Percentiles rank a stretch among this genome's conserved stretches.
These are phyloP conservation scores for Polytolypa hystricis DNA, from an alignment of 2,329 filamentous ascomycete genomes.

Conservation along the genomic window DNA sequence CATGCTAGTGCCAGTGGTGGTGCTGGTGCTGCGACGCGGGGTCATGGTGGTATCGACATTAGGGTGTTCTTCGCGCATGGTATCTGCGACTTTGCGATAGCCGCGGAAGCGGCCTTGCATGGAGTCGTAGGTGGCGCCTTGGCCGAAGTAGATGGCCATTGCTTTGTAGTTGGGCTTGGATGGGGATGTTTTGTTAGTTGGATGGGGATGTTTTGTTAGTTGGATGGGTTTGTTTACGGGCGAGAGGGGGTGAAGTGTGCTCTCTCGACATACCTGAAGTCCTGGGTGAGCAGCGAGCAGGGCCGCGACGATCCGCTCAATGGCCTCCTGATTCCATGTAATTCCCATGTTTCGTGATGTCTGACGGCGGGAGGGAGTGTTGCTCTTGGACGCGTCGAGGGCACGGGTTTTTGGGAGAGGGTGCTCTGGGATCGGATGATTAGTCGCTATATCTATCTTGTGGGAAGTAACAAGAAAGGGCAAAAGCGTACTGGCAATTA, in stretches of 20 bases:
- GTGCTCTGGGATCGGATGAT: too few species aligned
- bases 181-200: background rate
- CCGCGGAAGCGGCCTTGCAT: conserved; percentile 38
- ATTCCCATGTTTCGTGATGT: too few species aligned
- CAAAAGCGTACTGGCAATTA: too few species aligned
- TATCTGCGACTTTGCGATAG: conserved; percentile 31
- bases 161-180: conserved; percentile 34
- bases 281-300: conserved; percentile 20
- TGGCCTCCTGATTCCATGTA: conserved; percentile 18
- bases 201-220: background rate
- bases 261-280: conserved; percentile 17
- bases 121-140: conserved; percentile 37
- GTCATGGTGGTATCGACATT: conserved; percentile 9
- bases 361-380: too few species aligned
- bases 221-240: background rate
- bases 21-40: conserved; percentile 8
- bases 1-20: background rate
- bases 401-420: too few species aligned
- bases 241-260: too few species aligned
- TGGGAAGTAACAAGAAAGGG: too few species aligned
- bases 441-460: too few species aligned
- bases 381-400: too few species aligned
- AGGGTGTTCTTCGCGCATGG: conserved; percentile 21
- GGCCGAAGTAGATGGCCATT: conserved; percentile 36
- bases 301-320: conserved; percentile 18